These are phyloP conservation scores for Huntiella moniliformis DNA, from an alignment of 2,329 filamentous ascomycete species.

Conservation along the genomic window DNA sequence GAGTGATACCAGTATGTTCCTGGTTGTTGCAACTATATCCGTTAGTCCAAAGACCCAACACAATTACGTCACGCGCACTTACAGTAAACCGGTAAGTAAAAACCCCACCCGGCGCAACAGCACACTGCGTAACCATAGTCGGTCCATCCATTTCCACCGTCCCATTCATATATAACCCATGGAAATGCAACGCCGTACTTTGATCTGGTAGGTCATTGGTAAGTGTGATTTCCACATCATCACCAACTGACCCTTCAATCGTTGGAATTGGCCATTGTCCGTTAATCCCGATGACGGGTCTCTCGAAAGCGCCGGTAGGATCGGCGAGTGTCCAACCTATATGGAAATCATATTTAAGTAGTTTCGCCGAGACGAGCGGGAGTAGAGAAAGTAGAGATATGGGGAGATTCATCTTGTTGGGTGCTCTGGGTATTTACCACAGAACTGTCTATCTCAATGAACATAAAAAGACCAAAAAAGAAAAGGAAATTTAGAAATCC, in stretches of 20 bases:
- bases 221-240: slow-evolving; percentile 39
- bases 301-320: slow-evolving; percentile 46
- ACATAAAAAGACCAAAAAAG: too few relatives aligned
- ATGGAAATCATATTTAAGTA: slow-evolving; percentile 44
- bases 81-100: slow-evolving; percentile 56
- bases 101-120: slow-evolving; percentile 41
- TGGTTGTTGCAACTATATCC: slow-evolving; percentile 28
- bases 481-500: too few relatives aligned
- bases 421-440: too few relatives aligned
- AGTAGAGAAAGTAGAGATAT: neutral
- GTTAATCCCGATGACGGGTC: slow-evolving; percentile 61
- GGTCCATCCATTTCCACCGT: slow-evolving; percentile 56
- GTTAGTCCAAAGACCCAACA: neutral
- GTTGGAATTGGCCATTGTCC: slow-evolving; percentile 53
- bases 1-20: slow-evolving; percentile 71
- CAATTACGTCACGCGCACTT: slow-evolving; percentile 13
- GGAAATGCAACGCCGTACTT: slow-evolving; percentile 47
- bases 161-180: slow-evolving; percentile 51
- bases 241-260: slow-evolving; percentile 44
- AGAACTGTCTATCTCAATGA: too few relatives aligned
- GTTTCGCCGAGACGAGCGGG: slow-evolving; percentile 22
- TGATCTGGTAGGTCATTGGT: slow-evolving; percentile 43
- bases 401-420: too few relatives aligned
- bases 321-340: slow-evolving; percentile 53
- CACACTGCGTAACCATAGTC: slow-evolving; percentile 45